Evolutionary conservation across 306 rosid species (phyloP).

Genomic region (Dryas alaskensis): DNA sequence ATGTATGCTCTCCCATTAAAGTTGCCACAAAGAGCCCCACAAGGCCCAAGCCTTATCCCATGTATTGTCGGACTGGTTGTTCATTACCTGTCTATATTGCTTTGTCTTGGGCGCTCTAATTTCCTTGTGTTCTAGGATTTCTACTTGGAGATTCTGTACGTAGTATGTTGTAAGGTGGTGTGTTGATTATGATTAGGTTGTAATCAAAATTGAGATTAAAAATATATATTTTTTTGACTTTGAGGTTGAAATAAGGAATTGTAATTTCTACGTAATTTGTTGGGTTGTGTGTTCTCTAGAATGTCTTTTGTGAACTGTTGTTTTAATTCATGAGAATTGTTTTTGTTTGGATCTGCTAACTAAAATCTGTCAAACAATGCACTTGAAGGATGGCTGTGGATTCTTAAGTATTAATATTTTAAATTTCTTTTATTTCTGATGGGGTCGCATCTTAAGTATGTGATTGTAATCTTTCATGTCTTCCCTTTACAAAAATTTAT

Average conservation of each 20-base stretch:
- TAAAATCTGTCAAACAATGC: background rate
- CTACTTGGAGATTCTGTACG: background rate
- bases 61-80: too few relatives aligned
- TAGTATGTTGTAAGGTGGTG: background rate
- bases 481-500: background rate
- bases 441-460: background rate
- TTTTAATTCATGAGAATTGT: background rate
- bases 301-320: background rate
- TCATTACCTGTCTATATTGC: too few relatives aligned
- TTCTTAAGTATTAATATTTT: background rate
- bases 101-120: background rate
- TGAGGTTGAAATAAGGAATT: background rate
- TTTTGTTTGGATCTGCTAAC: background rate
- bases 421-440: background rate
- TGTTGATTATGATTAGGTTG: background rate
- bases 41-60: too few relatives aligned
- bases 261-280: background rate
- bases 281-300: background rate
- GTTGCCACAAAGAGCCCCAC: too few relatives aligned
- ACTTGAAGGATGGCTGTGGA: background rate
- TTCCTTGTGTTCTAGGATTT: background rate
- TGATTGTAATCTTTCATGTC: background rate
- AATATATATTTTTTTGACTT: background rate
- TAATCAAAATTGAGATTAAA: background rate
- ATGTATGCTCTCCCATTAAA: too few relatives aligned